Evolutionary conservation across 176 grass and related monocot species (phyloP).

Genomic region (Lolium multiflorum): DNA sequence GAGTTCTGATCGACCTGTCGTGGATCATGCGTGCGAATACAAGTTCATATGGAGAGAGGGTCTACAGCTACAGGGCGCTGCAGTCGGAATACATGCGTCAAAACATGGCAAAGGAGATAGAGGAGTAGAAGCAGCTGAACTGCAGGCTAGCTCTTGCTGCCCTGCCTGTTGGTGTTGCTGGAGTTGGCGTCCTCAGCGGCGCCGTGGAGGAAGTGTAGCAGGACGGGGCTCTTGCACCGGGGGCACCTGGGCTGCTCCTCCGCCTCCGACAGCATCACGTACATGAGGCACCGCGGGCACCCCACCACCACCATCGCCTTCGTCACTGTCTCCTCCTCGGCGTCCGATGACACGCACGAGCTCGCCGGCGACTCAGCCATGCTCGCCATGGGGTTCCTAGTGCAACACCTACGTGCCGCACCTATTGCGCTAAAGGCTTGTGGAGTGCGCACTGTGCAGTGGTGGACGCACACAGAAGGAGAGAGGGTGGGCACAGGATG

Average conservation of each 20-base stretch:
- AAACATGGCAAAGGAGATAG: background rate
- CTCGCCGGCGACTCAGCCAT: constrained; percentile 62
- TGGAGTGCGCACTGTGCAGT: background rate
- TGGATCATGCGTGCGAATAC: too few relatives aligned
- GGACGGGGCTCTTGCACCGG: constrained; percentile 70
- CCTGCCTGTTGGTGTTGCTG: background rate
- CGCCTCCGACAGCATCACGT: constrained; percentile 72
- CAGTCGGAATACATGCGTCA: background rate
- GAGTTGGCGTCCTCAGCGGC: background rate
- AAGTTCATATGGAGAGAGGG: too few relatives aligned
- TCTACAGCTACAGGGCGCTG: background rate
- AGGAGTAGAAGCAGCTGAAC: background rate
- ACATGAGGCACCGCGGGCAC: constrained; percentile 76
- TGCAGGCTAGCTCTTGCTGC: constrained; percentile 27
- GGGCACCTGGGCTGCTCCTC: constrained; percentile 68
- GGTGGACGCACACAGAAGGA: too few relatives aligned
- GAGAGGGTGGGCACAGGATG: background rate
- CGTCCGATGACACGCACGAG: constrained; percentile 82
- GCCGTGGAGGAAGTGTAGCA: constrained; percentile 55
- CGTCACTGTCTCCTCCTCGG: constrained; percentile 47
- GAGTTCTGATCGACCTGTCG: too few relatives aligned
- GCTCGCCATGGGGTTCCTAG: constrained; percentile 21
- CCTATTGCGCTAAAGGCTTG: background rate
- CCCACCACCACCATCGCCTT: constrained; percentile 67
- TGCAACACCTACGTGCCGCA: background rate